Base-by-base conservation (phyloP, 495 filamentous ascomycete genomes). In the Aspergillus carlsbadensis region DNA sequence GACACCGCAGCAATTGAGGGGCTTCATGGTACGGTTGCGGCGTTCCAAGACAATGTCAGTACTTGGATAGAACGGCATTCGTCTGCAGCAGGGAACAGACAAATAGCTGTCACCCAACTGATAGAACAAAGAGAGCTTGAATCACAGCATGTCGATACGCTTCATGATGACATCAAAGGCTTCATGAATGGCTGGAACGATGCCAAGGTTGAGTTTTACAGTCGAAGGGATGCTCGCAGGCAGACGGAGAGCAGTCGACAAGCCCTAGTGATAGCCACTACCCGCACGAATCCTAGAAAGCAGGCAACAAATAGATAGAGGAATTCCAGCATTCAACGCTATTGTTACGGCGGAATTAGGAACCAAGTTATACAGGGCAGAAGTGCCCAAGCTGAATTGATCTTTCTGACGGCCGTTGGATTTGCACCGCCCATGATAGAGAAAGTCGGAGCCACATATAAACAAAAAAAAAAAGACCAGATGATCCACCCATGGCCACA, bases 181-280 rank as follows among this genome's bases (percentile, higher is more conserved):
- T 77, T 72, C 72, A 74, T 75, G 72, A 63, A 71, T 8, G 74
- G 72, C 11, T 74, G 72, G 72, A 67, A 63, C 47, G 72, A 75
- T 60, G 62, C 70, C 13, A 68, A 74, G 61, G 72, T 72, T 48
- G 73, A 62, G 6, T 72, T 70, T 42, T 57, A 59, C 26, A 41
- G 58, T n/a, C 64, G 69, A 49, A 61, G 67, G 42, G 63, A 33
- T 22, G 60, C 55, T 14, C 66, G 73, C 20, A 61, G 54, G 18
- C 33, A 39, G 33, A 51, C 65, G 37, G 64, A 71, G 31, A 51
- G 52, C 43, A 66, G 65, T 44, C 66, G 57, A 35, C 57, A 42
- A 20, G 34, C 53, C 42, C 56, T 26, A 22, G 17, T 37, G 18
- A 45, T 46, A 37, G 22, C 7, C 26, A 39, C 26, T 8, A 29